These are phyloP conservation scores for Beauveria caledonica DNA, from an alignment of 2,329 filamentous ascomycete genomes.

Conservation along the genomic window DNA sequence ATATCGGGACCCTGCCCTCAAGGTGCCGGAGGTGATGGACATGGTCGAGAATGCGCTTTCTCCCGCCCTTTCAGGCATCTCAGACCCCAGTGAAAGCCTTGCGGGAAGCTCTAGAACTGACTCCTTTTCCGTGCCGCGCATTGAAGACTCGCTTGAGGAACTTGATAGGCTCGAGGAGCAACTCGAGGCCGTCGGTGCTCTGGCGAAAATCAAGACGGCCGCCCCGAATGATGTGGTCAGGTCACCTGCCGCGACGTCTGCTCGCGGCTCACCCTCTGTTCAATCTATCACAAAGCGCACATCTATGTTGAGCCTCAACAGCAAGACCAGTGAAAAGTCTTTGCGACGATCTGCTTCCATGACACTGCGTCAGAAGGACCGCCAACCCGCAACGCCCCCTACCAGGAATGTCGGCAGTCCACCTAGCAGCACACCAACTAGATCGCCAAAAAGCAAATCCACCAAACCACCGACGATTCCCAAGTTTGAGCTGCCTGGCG, in stretches of 20 bases:
- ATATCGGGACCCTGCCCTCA: conserved; percentile 19
- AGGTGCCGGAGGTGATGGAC: conserved; percentile 22
- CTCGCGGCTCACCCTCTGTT: conserved; percentile 13
- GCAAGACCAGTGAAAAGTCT: conserved; percentile 27
- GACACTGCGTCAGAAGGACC: conserved; percentile 24
- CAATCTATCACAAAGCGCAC: conserved; percentile 19
- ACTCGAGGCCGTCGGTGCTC: conserved; percentile 43
- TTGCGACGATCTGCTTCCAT: conserved; percentile 36
- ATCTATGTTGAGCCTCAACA: conserved; percentile 28
- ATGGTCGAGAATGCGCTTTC: conserved; percentile 26
- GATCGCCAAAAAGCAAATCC: conserved; percentile 32
- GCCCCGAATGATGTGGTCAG: conserved; percentile 18
- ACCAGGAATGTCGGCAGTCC: conserved; percentile 7
- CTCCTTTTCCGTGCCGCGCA: conserved; percentile 36
- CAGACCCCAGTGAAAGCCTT: conserved; percentile 27
- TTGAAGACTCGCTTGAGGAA: conserved; percentile 57
- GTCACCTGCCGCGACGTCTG: conserved; percentile 7
- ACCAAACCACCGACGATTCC: conserved; percentile 46
- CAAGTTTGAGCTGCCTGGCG: conserved; percentile 55
- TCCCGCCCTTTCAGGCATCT: conserved; percentile 23
- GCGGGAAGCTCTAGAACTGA: conserved; percentile 23
- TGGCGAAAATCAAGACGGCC: conserved; percentile 27
- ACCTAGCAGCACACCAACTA: background rate
- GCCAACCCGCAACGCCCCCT: conserved; percentile 5
- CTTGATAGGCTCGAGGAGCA: conserved; percentile 55